Evolutionary conservation across 495 filamentous ascomycete species (phyloP).

Genomic region (Chaetomium fimeti): DNA sequence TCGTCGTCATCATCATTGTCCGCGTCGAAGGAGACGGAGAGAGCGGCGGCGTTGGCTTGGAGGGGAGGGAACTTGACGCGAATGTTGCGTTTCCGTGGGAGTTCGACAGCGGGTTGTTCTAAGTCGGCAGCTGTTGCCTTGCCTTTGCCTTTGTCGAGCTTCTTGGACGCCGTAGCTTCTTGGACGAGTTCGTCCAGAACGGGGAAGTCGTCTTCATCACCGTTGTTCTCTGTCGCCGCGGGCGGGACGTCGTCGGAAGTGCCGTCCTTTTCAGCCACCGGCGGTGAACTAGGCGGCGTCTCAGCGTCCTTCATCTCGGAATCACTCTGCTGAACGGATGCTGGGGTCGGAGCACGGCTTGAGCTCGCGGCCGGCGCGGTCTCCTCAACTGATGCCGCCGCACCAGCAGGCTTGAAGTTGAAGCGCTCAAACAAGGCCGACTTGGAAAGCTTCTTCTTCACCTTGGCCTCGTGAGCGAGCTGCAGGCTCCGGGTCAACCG

Average conservation of each 20-base stretch:
- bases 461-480: conserved; percentile 82
- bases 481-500: conserved; percentile 87
- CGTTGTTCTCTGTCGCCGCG: conserved; percentile 3
- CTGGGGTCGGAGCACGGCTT: conserved; percentile 42
- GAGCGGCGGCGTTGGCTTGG: conserved; percentile 33
- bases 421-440: conserved; percentile 80
- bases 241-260: conserved; percentile 9
- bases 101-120: conserved; percentile 13
- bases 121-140: conserved; percentile 42
- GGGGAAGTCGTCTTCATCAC: conserved; percentile 35
- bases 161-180: conserved; percentile 26
- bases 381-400: conserved; percentile 35
- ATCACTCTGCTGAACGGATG: conserved; percentile 44
- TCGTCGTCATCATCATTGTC: conserved; percentile 46
- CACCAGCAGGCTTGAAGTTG: conserved; percentile 57
- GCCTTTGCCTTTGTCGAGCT: conserved; percentile 56
- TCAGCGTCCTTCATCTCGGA: conserved; percentile 45
- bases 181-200: conserved; percentile 34
- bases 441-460: conserved; percentile 89
- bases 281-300: conserved; percentile 56
- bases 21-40: conserved; percentile 36
- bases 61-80: conserved; percentile 43
- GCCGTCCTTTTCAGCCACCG: conserved; percentile 27
- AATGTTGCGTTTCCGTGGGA: conserved; percentile 40
- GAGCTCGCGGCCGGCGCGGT: conserved; percentile 35